Conservation (phyloP, 179 eudicot genomes). For the Beta lomatogona region DNA sequence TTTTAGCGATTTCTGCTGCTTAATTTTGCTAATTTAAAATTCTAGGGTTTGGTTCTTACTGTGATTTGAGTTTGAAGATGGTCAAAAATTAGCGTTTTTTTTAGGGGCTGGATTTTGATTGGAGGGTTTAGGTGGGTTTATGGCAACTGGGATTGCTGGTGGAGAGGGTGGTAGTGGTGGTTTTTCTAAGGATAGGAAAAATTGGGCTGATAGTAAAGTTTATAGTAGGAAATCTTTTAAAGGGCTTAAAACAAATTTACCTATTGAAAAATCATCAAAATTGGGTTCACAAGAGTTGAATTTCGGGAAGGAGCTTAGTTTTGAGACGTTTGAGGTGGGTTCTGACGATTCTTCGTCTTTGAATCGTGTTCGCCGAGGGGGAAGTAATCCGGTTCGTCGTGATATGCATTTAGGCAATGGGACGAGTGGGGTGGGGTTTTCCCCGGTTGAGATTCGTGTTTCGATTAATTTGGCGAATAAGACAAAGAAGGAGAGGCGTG, state of each 20-base stretch:
- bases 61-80: conserved; percentile 19
- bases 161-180: conserved; percentile 36
- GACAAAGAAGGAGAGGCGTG: conserved; percentile 71
- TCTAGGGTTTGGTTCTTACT: neutral
- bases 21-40: neutral
- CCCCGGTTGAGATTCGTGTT: conserved; percentile 45
- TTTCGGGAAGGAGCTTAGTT: conserved; percentile 26
- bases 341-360: conserved; percentile 41
- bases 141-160: conserved; percentile 24
- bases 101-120: neutral
- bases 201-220: conserved; percentile 48
- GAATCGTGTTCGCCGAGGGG: conserved; percentile 26
- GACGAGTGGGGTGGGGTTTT: conserved; percentile 35
- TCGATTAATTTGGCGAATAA: conserved; percentile 57
- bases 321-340: conserved; percentile 35
- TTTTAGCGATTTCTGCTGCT: neutral
- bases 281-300: conserved; percentile 33
- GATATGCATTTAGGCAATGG: conserved; percentile 37
- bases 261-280: conserved; percentile 21
- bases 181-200: conserved; percentile 40
- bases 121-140: conserved; percentile 1
- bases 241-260: conserved; percentile 39
- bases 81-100: conserved; percentile 15
- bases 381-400: neutral
- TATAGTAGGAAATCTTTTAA: conserved; percentile 58